Evolutionary conservation across 2,329 filamentous ascomycete species (phyloP).

Genomic region (Juglanconis sp.): DNA sequence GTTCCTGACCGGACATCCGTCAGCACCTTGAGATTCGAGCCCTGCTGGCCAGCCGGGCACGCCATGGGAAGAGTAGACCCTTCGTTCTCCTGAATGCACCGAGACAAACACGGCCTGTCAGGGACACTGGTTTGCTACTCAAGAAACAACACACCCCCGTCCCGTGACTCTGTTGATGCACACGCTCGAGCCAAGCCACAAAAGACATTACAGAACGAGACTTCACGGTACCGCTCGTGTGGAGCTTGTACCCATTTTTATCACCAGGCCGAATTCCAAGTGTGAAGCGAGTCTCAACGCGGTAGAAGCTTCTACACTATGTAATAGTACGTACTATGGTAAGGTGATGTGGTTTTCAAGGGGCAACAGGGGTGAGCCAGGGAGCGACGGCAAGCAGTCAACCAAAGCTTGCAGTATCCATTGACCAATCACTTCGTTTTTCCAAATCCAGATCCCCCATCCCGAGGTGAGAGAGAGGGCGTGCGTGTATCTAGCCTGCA

Average conservation of each 20-base stretch:
- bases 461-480: not conserved
- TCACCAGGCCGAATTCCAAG: not conserved
- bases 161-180: not conserved
- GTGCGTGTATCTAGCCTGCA: slow-evolving; percentile 5
- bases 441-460: slow-evolving; percentile 10
- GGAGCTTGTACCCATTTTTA: slow-evolving; percentile 16
- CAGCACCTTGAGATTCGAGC: not conserved
- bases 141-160: not conserved
- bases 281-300: too few relatives aligned
- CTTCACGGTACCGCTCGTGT: slow-evolving; percentile 2
- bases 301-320: too few relatives aligned
- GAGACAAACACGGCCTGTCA: not conserved
- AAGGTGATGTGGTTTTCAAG: too few relatives aligned
- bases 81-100: not conserved
- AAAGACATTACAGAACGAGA: not conserved
- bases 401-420: not conserved
- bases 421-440: slow-evolving; percentile 14
- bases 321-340: too few relatives aligned
- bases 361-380: slow-evolving; percentile 7
- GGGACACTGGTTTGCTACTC: not conserved
- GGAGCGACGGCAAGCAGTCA: not conserved
- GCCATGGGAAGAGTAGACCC: not conserved
- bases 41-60: not conserved
- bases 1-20: slow-evolving; percentile 1
- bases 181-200: not conserved